A percentile compares a stretch with the other conserved stretches of the same genome.
These are phyloP conservation scores for Globisporangium megalacanthum DNA, from an alignment of 352 stramenopile species.

Conservation along the genomic window DNA sequence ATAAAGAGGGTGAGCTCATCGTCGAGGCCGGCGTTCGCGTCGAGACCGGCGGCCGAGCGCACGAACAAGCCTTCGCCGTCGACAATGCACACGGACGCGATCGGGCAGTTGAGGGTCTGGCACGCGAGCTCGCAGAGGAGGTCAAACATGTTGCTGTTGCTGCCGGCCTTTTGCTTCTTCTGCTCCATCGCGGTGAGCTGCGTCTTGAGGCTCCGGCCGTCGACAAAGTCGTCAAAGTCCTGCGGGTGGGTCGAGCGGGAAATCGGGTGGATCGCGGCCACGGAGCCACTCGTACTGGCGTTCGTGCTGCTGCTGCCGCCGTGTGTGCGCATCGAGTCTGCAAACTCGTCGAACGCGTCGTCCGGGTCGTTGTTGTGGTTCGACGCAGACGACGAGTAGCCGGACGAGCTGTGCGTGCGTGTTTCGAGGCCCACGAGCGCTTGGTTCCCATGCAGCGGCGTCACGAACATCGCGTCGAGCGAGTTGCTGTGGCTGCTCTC, in stretches of 20 bases:
- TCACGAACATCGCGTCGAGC: constrained; percentile 8
- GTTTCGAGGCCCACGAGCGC: constrained; percentile 7
- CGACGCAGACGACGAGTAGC: constrained; percentile 15
- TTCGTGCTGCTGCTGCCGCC: constrained; percentile 16
- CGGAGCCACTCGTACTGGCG: no score
- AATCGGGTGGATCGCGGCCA: constrained; percentile 29
- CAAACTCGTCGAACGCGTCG: constrained; percentile 22
- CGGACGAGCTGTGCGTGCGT: constrained; percentile 20
- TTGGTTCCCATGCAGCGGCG: constrained; percentile 3
- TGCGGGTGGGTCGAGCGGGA: constrained; percentile 18
- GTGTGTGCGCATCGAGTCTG: constrained; percentile 11
- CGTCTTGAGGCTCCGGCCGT: constrained; percentile 45
- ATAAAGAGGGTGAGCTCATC: constrained; percentile 61
- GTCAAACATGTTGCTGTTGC: constrained; percentile 74
- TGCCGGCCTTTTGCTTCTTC: constrained; percentile 27
- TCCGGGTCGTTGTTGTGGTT: constrained; percentile 22
- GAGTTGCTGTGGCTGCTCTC: constrained; percentile 18
- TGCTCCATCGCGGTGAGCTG: constrained; percentile 52
- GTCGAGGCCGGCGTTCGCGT: constrained; percentile 43
- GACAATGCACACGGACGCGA: constrained; percentile 68
- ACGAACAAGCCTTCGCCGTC: constrained; percentile 46
- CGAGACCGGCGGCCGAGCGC: constrained; percentile 41
- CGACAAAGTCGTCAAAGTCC: constrained; percentile 62
- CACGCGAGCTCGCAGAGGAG: constrained; percentile 76
- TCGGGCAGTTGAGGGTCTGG: constrained; percentile 75